Evolutionary conservation across 768 basidiomycete genomes (phyloP), one percentile per base, ranked within the genome.

Genomic region (Tylopilus sp.): DNA sequence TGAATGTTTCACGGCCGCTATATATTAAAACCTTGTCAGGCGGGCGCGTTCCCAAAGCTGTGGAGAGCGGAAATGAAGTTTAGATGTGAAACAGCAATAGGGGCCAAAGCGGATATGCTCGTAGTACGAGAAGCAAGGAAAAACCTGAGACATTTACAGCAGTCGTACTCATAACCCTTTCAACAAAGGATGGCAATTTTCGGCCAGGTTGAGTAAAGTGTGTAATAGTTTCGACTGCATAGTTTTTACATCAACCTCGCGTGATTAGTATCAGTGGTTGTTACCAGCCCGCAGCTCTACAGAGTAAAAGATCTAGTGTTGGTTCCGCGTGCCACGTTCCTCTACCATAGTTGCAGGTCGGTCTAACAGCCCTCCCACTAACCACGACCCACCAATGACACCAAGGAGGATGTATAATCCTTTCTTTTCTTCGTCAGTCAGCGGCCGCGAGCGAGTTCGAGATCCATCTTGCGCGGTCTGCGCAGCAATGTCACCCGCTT

Each of bases 341-440:
- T 62, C 58, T 44, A 39, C 45, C 20, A 53, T 46, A 8, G 23
- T 41, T 10, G 49, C 36, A 6, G 47, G 20, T 45, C 57, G 55
- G 13, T 31, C 31, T 31, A 31, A 48, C 26, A 68, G 39, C 25
- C 73, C 71, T 38, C 76, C 80, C 6, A 74, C 61, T 7, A 78
- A 45, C 70, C 78, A 77, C 1, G 80, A 80, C 4, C 76, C 73
- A 9, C 65, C 75, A 10, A 83, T 45, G 18, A 82, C 64, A 35
- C 79, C 78, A 15, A 76, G 65, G 12, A 72, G 65, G 13, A 72
- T 58, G 65, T 72, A 81, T n/a, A 77, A 54, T 2, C 83, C 83
- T 36, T 43, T 71, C 52, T 55, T 63, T 61, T 85, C 79, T 36
- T 79, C 75, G 10, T 54, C 52, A 51, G 74, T 73, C 42, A 79